Evolutionary conservation across 2,329 filamentous ascomycete species (phyloP).

Genomic region (Ophiostoma quercus): DNA sequence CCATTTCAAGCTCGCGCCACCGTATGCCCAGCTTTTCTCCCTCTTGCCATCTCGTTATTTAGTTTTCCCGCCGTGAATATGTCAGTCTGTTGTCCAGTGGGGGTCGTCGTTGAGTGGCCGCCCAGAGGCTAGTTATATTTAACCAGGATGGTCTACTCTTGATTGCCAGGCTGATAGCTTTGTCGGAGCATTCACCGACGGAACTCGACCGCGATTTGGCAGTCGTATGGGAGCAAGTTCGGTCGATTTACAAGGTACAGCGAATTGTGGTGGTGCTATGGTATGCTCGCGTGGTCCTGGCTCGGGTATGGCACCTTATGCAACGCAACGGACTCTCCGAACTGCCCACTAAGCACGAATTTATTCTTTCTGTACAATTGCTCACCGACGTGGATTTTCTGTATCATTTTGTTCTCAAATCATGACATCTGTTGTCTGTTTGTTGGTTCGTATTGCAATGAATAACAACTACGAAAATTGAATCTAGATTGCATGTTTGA

Average conservation of each 20-base stretch:
- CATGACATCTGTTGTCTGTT: background rate
- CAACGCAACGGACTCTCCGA: slow-evolving; percentile 1
- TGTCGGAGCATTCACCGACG: background rate
- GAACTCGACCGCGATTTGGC: background rate
- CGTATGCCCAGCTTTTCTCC: background rate
- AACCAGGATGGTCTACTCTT: background rate
- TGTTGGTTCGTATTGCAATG: background rate
- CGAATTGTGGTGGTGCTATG: too few species aligned
- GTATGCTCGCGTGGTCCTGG: background rate
- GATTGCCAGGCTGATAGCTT: background rate
- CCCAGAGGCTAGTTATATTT: background rate
- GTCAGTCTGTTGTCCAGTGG: background rate
- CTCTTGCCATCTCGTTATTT: background rate
- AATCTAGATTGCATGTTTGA: background rate
- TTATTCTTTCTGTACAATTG: background rate
- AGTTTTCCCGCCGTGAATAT: background rate
- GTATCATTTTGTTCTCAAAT: background rate
- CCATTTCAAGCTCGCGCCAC: background rate
- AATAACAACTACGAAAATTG: background rate
- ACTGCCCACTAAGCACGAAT: background rate
- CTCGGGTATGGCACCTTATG: background rate
- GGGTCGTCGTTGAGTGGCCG: background rate
- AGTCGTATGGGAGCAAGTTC: background rate
- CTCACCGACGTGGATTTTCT: background rate
- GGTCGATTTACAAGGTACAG: too few species aligned